Conservation (phyloP, 2,329 filamentous ascomycete genomes). For the Fusarium longipes region DNA sequence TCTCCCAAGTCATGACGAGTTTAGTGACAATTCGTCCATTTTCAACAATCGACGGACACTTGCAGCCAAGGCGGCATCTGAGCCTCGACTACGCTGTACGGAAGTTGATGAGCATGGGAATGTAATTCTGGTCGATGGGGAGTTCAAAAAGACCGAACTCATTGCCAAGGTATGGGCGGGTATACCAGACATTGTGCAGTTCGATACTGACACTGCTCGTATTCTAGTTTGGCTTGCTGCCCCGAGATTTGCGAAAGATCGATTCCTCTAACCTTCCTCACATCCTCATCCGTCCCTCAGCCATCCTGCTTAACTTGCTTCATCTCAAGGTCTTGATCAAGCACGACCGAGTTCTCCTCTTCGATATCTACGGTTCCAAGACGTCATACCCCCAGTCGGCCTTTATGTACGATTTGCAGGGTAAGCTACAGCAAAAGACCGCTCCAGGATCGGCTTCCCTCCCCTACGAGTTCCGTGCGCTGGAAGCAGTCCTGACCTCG, state of each 20-base stretch:
- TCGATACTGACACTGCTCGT: slow-evolving; percentile 12
- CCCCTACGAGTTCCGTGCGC: slow-evolving; percentile 94
- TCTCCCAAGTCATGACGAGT: slow-evolving; percentile 68
- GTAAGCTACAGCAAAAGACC: slow-evolving; percentile 86
- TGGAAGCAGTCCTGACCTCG: slow-evolving; percentile 94
- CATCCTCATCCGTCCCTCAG: slow-evolving; percentile 91
- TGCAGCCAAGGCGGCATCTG: slow-evolving; percentile 80
- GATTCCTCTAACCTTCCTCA: slow-evolving; percentile 96
- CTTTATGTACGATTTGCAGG: slow-evolving; percentile 97
- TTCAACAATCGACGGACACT: slow-evolving; percentile 77
- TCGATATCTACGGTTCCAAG: slow-evolving; percentile 94
- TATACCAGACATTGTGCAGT: not conserved
- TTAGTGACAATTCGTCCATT: slow-evolving; percentile 65
- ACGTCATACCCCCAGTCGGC: slow-evolving; percentile 95
- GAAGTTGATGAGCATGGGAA: slow-evolving; percentile 94
- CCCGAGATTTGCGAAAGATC: slow-evolving; percentile 96
- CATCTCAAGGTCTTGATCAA: slow-evolving; percentile 97
- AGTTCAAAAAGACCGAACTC: slow-evolving; percentile 97
- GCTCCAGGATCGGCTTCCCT: slow-evolving; percentile 68
- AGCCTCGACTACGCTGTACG: slow-evolving; percentile 89
- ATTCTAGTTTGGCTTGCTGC: slow-evolving; percentile 84
- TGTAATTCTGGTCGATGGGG: slow-evolving; percentile 90
- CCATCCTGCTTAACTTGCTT: slow-evolving; percentile 95
- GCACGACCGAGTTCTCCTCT: slow-evolving; percentile 91
- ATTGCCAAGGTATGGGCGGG: slow-evolving; percentile 80